Evolutionary conservation across 2,329 filamentous ascomycete genomes (phyloP), one percentile per base, ranked within the genome.

Genomic region (Calycina herbarum): DNA sequence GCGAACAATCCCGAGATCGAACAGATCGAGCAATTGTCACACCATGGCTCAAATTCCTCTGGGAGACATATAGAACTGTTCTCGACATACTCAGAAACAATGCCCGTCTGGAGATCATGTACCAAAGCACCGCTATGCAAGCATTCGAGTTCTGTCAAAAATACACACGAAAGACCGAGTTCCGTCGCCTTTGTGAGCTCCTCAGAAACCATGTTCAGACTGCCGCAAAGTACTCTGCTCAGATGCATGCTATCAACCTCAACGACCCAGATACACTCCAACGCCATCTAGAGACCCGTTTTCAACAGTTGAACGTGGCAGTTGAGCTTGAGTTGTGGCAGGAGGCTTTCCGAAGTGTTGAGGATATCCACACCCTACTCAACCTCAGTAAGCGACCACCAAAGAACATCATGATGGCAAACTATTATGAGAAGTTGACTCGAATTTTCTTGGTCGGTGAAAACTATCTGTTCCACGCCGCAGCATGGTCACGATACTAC

Each of bases 351-450:
- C 92, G 95, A 79, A 97, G 93, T 76, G 94, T 99, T 60, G 95
- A 99, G 82, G 95, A 99, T 78, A 98, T 98, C 73, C 95, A 99
- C 82, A 98, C 94, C 61, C 87, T 99, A 64, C 88, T 99, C 72
- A 98, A 90, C 82, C 86, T 98, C 73, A 98, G 94, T 89, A 98
- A 98, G 87, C 92, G 95, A 64, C 94, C 94, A 48, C 90, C 95
- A 63, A 98, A 98, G 89, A 97, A 97, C 78, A 85, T 97, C 77
- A 98, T 99, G 95, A 99, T 99, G 95, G 95, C 95, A 81, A 99
- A 98, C 84, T 99, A 99, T 86, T 99, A 98, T 81, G 95, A 99
- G 85, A 98, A 98, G 83, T 89, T 99, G 66, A 97, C 95, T 51
- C 89, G 94, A 70, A 99, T 99, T 79, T 99, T 99, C 86, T 87